Evolutionary conservation across 2,329 filamentous ascomycete species (phyloP).

Genomic region (Penicillium oxalicum): DNA sequence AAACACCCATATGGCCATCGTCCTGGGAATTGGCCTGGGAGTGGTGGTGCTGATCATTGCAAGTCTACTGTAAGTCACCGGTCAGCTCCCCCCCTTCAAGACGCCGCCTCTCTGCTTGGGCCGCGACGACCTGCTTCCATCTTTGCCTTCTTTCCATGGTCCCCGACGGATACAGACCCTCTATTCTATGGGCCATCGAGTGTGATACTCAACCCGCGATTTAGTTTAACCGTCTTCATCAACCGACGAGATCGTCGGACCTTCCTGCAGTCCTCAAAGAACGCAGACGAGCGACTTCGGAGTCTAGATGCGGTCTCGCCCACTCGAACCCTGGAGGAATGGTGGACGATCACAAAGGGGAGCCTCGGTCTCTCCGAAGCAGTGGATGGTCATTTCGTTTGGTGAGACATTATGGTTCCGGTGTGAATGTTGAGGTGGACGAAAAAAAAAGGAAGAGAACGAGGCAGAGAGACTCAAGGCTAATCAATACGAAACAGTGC

Average conservation of each 20-base stretch:
- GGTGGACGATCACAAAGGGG: slow-evolving; percentile 32
- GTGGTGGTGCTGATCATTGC: slow-evolving; percentile 27
- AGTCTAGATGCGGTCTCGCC: slow-evolving; percentile 34
- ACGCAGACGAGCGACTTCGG: slow-evolving; percentile 27
- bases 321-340: slow-evolving; percentile 32
- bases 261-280: slow-evolving; percentile 18
- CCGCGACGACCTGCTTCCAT: too few species aligned
- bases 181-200: slow-evolving; percentile 1
- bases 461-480: neutral
- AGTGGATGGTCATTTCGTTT: slow-evolving; percentile 32
- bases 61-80: slow-evolving; percentile 27
- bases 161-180: neutral
- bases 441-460: neutral
- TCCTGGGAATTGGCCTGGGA: slow-evolving; percentile 28
- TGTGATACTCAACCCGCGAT: slow-evolving; percentile 1
- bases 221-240: slow-evolving; percentile 29
- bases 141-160: too few species aligned
- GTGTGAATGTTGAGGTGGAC: neutral
- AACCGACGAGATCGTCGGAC: slow-evolving; percentile 27
- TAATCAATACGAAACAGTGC: slow-evolving; percentile 18
- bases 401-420: slow-evolving; percentile 20
- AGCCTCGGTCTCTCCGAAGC: slow-evolving; percentile 29
- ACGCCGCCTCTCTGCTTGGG: too few species aligned
- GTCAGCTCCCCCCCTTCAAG: neutral
- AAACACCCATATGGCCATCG: slow-evolving; percentile 28